Evolutionary conservation across 192 early-diverging fungal species (phyloP), one percentile per base, ranked within the genome.

Genomic region (Dissophora ornata): DNA sequence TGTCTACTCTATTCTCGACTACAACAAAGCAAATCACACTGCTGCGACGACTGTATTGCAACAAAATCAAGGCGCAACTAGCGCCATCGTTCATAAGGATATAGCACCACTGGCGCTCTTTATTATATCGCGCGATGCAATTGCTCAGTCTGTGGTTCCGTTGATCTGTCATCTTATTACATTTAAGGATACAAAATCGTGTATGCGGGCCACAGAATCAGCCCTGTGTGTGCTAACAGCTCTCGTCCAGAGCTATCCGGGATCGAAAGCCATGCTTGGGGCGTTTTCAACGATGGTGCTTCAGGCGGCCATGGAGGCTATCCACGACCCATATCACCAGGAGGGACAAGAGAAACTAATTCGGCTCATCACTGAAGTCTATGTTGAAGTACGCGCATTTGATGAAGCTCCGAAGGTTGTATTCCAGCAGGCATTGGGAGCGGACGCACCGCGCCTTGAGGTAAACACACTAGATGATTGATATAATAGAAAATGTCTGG

Each of bases 261-360:
- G 50, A 13, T 62, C 73, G 4, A 32, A 46, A 46, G 52, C 18
- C 15, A 32, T 62, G 8, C 42, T 77, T 16, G 36, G 36, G 0
- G 29, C 13, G 0, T 77, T 77, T 62, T n/a, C 73, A 16, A 62
- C 58, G 0, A 34, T 57, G 58, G 64, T 67, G 5, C 47, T 77
- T 7, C 48, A 48, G 18, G 64, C 73, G 13, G 57, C 64, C 13
- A 48, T 77, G 59, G 64, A 77, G 24, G 73, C 73, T 1, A 34
- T 77, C 18, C 64, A 65, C 22, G 65, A 77, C 29, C 64, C 73
- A 13, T 77, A 77, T 38, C 73, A 77, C 28, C 73, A 77, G 57
- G 73, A 77, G 18, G 73, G 73, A 0, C 73, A 77, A 19, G 73
- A 77, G 5, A 77, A 67, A 50, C 32, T 77, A 24, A 67, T 77